Evolutionary conservation across 352 stramenopile species (phyloP), one percentile per base, ranked within the genome.

Genomic region (Poterioochromonas sp.): DNA sequence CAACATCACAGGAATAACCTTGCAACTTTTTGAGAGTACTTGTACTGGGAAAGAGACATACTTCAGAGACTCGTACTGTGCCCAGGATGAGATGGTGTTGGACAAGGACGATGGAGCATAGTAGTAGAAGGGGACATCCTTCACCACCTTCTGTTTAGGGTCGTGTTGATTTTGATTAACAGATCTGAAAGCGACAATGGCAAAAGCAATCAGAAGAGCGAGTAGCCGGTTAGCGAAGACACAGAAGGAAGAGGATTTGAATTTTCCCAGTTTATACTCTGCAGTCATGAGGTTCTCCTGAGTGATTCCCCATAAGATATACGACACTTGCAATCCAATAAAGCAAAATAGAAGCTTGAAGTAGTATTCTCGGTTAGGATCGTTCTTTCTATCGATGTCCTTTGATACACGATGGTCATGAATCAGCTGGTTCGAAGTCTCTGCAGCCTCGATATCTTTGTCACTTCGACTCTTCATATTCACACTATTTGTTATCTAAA

Each of bases 1-100:
- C 37, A 94, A 83, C 89, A 94, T 94, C 63, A 93, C 88, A 1
- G 89, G 89, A 44, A 94, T 92, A 68, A 94, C 79, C 73, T 86
- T 86, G 76, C 81, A 83, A 60, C 79, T 84, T 77, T 86, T 86
- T 3, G 73, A 85, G 11, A 86, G 69, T 34, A 86, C 81, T 79
- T 86, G 80, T 0, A 91, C 83, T 8, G 89, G 89, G 79, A 94
- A 94, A 49, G 83, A 88, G 0, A 94, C 88, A 82, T 92, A 94
- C 73, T 89, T 84, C 0, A 94, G 81, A 34, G 83, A 86, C 26
- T 87, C 85, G 83, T 94, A 94, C 76, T 94, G 89, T 80, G 83
- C 85, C 83, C 85, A 93, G 39, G 80, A 88, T 74, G 85, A 90
- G 29, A 82, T 83, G 1, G 89, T 91, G 79, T 94, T 94, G 69